Conservation (phyloP, 768 basidiomycete species). For the Pholiota molesta region DNA sequence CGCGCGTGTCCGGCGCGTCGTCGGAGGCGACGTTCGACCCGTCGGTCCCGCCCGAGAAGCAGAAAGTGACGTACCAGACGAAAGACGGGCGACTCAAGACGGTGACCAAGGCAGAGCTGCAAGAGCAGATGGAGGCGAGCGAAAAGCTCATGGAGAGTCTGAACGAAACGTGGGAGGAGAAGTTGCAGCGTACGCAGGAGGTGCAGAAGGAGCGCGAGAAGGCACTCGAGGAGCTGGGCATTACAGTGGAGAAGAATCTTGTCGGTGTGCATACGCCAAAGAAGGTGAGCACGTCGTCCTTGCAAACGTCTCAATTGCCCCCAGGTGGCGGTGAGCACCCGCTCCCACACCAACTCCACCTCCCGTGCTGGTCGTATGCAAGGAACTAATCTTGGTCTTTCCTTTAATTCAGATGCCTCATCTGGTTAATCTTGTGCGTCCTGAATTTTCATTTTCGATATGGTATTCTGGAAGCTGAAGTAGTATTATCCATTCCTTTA, state of each 20-base stretch:
- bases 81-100: slow-evolving; percentile 94
- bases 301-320: slow-evolving; percentile 8
- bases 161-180: slow-evolving; percentile 97
- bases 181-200: slow-evolving; percentile 87
- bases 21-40: slow-evolving; percentile 85
- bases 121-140: slow-evolving; percentile 94
- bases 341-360: slow-evolving; percentile 4
- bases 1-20: slow-evolving; percentile 70
- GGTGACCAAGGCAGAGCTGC: slow-evolving; percentile 95
- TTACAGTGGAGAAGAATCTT: slow-evolving; percentile 94
- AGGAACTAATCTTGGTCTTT: slow-evolving; percentile 14
- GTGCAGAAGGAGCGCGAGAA: slow-evolving; percentile 97
- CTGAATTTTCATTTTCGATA: slow-evolving; percentile 21
- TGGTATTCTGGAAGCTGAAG: slow-evolving; percentile 21
- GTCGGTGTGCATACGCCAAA: slow-evolving; percentile 99
- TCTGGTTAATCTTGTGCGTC: slow-evolving; percentile 86
- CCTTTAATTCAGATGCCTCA: slow-evolving; percentile 75
- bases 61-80: slow-evolving; percentile 92
- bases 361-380: slow-evolving; percentile 15
- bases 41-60: slow-evolving; percentile 87
- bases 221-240: slow-evolving; percentile 96
- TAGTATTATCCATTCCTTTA: slow-evolving; percentile 14
- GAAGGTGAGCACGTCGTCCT: slow-evolving; percentile 60
- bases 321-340: slow-evolving; percentile 3
- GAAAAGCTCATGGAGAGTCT: slow-evolving; percentile 94